Percentiles rank a stretch among this genome's conserved stretches.
Evolutionary conservation across 1,284 basidiomycete genomes (phyloP).

Genomic region (Phylloboletellus chloephorus): DNA sequence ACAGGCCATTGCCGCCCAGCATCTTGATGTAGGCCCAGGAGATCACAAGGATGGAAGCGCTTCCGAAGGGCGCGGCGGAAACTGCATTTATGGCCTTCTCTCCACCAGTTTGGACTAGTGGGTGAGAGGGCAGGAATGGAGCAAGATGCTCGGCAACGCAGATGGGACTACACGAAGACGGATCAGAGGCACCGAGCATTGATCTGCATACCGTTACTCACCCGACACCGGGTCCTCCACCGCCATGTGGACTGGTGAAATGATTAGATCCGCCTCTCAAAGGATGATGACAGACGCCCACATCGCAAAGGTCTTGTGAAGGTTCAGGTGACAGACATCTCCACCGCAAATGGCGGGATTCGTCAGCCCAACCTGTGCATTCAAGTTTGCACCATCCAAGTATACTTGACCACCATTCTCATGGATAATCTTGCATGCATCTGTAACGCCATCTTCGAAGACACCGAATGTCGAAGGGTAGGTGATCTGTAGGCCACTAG

Average conservation of each 20-base stretch:
- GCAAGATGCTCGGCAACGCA: constrained; percentile 91
- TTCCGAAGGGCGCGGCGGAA: constrained; percentile 89
- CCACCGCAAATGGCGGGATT: constrained; percentile 95
- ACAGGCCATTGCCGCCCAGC: constrained; percentile 88
- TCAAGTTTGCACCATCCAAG: constrained; percentile 94
- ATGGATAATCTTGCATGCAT: constrained; percentile 92
- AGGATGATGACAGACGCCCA: constrained; percentile 30
- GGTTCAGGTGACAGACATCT: constrained; percentile 96
- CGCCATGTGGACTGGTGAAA: constrained; percentile 79
- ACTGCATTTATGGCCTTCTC: constrained; percentile 80
- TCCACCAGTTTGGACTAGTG: constrained; percentile 66
- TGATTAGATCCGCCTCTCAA: constrained; percentile 7
- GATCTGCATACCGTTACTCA: constrained; percentile 28
- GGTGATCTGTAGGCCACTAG: constrained; percentile 57
- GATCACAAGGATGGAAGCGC: constrained; percentile 92
- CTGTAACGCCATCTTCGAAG: constrained; percentile 89
- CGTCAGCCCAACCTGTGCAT: constrained; percentile 93
- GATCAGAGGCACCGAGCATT: constrained; percentile 5
- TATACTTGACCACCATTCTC: constrained; percentile 97
- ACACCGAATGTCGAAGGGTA: constrained; percentile 97
- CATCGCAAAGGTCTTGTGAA: constrained; percentile 97
- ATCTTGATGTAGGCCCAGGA: constrained; percentile 99
- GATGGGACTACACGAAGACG: constrained; percentile 63
- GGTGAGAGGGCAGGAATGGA: constrained; percentile 93
- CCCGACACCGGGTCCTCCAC: constrained; percentile 94